These are phyloP conservation scores for Aspergillus bertholletiae DNA, from an alignment of 495 filamentous ascomycete species.

Conservation along the genomic window DNA sequence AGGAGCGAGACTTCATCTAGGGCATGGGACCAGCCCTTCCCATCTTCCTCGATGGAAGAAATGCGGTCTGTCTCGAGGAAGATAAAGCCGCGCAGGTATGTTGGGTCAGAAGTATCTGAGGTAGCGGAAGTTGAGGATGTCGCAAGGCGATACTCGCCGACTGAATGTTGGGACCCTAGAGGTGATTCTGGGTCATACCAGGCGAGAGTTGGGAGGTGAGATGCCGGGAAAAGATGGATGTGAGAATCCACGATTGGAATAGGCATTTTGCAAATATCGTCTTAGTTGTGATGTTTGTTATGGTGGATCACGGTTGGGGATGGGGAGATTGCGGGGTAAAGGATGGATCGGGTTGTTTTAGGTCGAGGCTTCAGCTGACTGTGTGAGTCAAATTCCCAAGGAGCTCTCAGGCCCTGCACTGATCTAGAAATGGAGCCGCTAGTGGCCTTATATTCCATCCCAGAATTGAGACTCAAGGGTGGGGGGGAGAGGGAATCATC, in stretches of 20 bases:
- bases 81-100: constrained; percentile 61
- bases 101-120: constrained; percentile 3
- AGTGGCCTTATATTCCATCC: too few relatives aligned
- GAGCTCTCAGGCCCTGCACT: too few relatives aligned
- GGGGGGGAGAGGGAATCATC: too few relatives aligned
- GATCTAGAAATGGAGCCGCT: too few relatives aligned
- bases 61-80: constrained; percentile 79
- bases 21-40: constrained; percentile 52
- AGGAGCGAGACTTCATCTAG: constrained; percentile 70
- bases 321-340: not conserved
- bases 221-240: constrained; percentile 75
- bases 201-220: constrained; percentile 57
- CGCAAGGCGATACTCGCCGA: constrained; percentile 52
- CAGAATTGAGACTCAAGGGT: too few relatives aligned
- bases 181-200: constrained; percentile 59
- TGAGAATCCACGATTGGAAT: constrained; percentile 72
- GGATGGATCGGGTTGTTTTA: too few relatives aligned
- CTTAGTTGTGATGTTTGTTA: too few relatives aligned
- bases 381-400: too few relatives aligned
- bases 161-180: constrained; percentile 58
- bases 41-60: constrained; percentile 46
- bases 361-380: too few relatives aligned
- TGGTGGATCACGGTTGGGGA: not conserved
- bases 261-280: constrained; percentile 20
- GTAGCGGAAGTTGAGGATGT: constrained; percentile 13